Conservation (phyloP, 1,284 basidiomycete genomes). For the Cutaneotrichosporon dermatis region DNA sequence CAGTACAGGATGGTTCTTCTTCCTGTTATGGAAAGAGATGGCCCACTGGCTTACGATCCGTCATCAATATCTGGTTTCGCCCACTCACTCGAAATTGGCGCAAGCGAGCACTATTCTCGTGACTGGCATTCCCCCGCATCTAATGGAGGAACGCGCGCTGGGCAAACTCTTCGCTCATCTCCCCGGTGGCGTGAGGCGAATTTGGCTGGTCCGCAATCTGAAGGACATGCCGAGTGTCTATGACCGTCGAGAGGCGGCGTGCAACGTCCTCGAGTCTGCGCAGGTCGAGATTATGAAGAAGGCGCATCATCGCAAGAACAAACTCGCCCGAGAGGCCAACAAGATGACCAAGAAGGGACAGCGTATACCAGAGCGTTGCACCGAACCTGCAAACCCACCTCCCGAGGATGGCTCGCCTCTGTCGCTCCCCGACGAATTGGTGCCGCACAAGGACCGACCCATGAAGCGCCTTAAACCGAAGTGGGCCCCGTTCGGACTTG, state of each 20-base stretch:
- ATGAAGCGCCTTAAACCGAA: slow-evolving; percentile 65
- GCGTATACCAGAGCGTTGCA: slow-evolving; percentile 31
- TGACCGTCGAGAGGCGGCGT: slow-evolving; percentile 58
- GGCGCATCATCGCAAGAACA: slow-evolving; percentile 40
- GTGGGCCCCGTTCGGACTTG: slow-evolving; percentile 59
- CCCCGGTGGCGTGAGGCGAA: slow-evolving; percentile 68
- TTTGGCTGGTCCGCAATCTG: slow-evolving; percentile 67
- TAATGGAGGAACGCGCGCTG: slow-evolving; percentile 60
- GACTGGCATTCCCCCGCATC: slow-evolving; percentile 63
- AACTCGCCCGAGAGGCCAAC: slow-evolving; percentile 29
- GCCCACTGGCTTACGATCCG: slow-evolving; percentile 61
- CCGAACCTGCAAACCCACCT: slow-evolving; percentile 33
- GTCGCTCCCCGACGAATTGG: slow-evolving; percentile 54
- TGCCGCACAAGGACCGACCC: slow-evolving; percentile 69
- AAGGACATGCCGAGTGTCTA: slow-evolving; percentile 62
- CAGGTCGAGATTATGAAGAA: slow-evolving; percentile 58
- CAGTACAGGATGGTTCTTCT: slow-evolving; percentile 61
- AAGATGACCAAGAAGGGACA: slow-evolving; percentile 38
- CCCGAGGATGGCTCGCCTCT: slow-evolving; percentile 11
- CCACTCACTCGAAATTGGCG: slow-evolving; percentile 59
- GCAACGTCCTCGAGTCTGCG: slow-evolving; percentile 62
- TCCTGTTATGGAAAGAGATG: slow-evolving; percentile 64
- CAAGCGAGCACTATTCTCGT: slow-evolving; percentile 74
- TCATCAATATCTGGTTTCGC: slow-evolving; percentile 64
- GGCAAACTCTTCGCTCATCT: slow-evolving; percentile 63